Percentiles rank a stretch among this genome's conserved stretches.
phyloP scores from a whole-genome alignment of 164 flowering plant species.

The Stephania japonica region DNA sequence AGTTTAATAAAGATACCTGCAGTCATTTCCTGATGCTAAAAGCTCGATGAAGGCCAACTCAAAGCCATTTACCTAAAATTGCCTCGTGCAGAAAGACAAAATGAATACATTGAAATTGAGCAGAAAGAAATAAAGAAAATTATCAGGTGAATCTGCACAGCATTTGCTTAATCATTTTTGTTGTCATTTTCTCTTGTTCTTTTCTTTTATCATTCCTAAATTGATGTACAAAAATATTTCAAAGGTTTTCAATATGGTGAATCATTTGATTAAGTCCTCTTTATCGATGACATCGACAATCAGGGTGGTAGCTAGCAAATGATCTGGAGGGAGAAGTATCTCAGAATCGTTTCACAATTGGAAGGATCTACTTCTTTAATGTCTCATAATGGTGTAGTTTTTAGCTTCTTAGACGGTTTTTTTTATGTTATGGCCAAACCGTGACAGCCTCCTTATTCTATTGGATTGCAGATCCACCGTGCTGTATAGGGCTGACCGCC shows the following conservation, averaged over 20 bases:
- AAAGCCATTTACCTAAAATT: conserved; percentile 55
- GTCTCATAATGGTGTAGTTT: no score
- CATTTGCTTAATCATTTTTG: neutral
- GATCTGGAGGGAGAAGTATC: neutral
- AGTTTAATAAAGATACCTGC: conserved; percentile 38
- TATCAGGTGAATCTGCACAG: neutral
- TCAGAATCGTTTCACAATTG: no score
- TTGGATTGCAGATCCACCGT: no score
- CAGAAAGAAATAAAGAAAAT: neutral
- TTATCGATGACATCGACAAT: neutral
- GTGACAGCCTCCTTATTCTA: no score
- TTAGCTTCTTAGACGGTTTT: no score
- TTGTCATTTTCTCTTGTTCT: neutral
- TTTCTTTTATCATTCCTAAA: neutral
- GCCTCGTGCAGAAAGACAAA: conserved; percentile 12
- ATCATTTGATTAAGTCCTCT: no score
- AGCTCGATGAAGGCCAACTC: conserved; percentile 69
- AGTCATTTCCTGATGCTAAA: conserved; percentile 39
- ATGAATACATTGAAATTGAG: neutral
- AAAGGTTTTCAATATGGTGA: no score
- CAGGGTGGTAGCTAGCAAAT: neutral
- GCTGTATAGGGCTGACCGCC: no score
- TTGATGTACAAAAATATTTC: neutral
- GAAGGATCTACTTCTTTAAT: no score
- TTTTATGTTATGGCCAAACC: no score